Evolutionary conservation across 129 eudicot genomes (phyloP), one percentile per base, ranked within the genome.

Genomic region (Heracleum sosnowskyi): DNA sequence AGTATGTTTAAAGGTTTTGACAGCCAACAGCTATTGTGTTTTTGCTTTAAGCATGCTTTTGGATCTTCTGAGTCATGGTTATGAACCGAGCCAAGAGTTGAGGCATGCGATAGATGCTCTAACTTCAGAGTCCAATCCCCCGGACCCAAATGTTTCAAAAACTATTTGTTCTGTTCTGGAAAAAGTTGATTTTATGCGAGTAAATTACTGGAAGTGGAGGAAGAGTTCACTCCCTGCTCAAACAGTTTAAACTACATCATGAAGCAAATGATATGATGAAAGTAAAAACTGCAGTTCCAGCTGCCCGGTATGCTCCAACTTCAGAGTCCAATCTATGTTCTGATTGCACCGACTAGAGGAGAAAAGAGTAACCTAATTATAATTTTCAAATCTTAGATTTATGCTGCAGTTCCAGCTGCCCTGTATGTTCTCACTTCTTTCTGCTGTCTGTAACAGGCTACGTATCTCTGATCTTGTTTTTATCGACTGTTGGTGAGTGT

Each of bases 131-230:
- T 73, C 88, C 1, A 82, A 64, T 60, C 63, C 79, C 31, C 77
- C 49, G 0, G 90, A 81, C 75, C 55, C 80, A 3, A 77, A 80
- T 46, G 73, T 87, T 24, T 85, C 80, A 10, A 81, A 37, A 35
- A 89, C 77, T 15, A 84, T 96, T 47, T 96, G 97, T 88, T 84
- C 90, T 7, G 70, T 92, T 76, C 84, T 96, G 78, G 90, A 87
- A 83, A 55, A 76, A 17, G 77, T 89, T 74, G 99, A 96, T 80
- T 92, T 89, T 34, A 83, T 89, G 85, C 84, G 99, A 82, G 85
- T 69, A 37, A 90, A 89, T 77, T 96, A 96, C 47, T 96, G 99
- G 99, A 87, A 81, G 79, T 96, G 99, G 99, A 91, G 97, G 42
- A 92, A 82, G 85, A 84, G 80, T 69, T 81, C 76, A 39, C 74